Conservation (phyloP, 495 filamentous ascomycete species). For the Aspergillus olivimuriae region DNA sequence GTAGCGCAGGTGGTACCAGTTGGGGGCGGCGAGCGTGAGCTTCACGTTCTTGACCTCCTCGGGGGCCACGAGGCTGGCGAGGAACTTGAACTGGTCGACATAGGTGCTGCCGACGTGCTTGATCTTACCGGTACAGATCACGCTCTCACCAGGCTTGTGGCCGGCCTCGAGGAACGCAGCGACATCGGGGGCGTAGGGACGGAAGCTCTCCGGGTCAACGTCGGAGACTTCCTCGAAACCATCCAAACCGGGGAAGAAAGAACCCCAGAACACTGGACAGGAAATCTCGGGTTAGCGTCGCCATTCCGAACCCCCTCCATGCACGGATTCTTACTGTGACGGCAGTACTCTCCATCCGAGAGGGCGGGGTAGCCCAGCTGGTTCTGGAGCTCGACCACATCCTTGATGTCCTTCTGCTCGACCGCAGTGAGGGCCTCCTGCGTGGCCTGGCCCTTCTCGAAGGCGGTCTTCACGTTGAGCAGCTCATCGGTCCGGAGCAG, state of each 20-base stretch:
- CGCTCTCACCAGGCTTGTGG: conserved; percentile 67
- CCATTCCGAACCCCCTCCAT: background rate
- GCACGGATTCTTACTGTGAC: conserved; percentile 46
- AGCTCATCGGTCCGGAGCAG: conserved; percentile 67
- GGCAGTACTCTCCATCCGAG: conserved; percentile 71
- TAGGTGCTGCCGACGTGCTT: conserved; percentile 58
- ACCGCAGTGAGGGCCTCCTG: conserved; percentile 35
- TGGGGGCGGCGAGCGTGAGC: conserved; percentile 65
- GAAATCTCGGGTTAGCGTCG: too few species aligned
- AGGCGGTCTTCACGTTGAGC: conserved; percentile 53
- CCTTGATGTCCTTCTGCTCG: conserved; percentile 62
- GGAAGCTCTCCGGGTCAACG: conserved; percentile 58
- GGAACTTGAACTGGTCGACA: conserved; percentile 60
- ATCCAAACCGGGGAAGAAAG: conserved; percentile 70
- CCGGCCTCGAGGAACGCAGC: conserved; percentile 64
- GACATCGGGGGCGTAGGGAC: conserved; percentile 72
- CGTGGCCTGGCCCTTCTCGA: conserved; percentile 43
- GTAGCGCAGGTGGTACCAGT: conserved; percentile 71
- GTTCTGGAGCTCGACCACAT: conserved; percentile 59
- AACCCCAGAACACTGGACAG: conserved; percentile 61
- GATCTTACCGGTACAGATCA: conserved; percentile 68
- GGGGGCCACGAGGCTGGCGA: conserved; percentile 54
- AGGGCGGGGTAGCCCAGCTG: conserved; percentile 62
- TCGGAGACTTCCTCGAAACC: conserved; percentile 59
- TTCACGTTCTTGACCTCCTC: conserved; percentile 60